Evolutionary conservation across 371 early-diverging fungal species (phyloP).

Genomic region (Apophysomyces ossiformis): DNA sequence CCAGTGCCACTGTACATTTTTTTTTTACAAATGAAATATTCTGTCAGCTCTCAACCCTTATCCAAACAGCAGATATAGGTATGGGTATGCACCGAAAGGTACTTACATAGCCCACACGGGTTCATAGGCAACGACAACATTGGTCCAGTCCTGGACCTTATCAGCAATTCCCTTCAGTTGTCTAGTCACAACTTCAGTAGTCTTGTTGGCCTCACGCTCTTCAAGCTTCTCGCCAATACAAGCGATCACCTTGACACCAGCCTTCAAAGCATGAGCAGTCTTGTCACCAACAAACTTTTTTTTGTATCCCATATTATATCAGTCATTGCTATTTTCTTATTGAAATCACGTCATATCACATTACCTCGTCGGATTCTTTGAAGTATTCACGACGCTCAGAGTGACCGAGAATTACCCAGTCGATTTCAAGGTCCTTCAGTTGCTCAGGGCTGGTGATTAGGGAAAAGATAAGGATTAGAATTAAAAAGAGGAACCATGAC

Average conservation of each 20-base stretch:
- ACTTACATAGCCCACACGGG: conserved; percentile 97
- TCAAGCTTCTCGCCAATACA: conserved; percentile 98
- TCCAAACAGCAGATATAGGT: too few species aligned
- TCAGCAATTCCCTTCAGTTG: conserved; percentile 88
- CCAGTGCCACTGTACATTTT: conserved; percentile 87
- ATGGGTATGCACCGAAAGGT: too few species aligned
- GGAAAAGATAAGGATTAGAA: not conserved
- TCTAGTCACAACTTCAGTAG: conserved; percentile 86
- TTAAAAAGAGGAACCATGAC: not conserved
- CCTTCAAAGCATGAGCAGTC: conserved; percentile 85
- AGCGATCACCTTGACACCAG: conserved; percentile 93
- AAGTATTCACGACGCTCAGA: conserved; percentile 98
- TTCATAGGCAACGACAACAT: conserved; percentile 99
- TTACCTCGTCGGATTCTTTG: conserved; percentile 86
- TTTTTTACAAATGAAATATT: not conserved
- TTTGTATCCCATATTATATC: not conserved
- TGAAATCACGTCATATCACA: not conserved
- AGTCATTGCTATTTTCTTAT: not conserved
- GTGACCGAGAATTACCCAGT: conserved; percentile 99
- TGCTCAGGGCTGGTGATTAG: conserved; percentile 76
- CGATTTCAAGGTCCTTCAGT: conserved; percentile 94
- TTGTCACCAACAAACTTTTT: conserved; percentile 79
- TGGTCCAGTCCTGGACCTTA: conserved; percentile 79
- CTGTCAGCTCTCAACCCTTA: not conserved
- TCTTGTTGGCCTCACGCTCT: conserved; percentile 90